Evolutionary conservation across 2,329 filamentous ascomycete species (phyloP).

Genomic region (Neoascochyta sp.): DNA sequence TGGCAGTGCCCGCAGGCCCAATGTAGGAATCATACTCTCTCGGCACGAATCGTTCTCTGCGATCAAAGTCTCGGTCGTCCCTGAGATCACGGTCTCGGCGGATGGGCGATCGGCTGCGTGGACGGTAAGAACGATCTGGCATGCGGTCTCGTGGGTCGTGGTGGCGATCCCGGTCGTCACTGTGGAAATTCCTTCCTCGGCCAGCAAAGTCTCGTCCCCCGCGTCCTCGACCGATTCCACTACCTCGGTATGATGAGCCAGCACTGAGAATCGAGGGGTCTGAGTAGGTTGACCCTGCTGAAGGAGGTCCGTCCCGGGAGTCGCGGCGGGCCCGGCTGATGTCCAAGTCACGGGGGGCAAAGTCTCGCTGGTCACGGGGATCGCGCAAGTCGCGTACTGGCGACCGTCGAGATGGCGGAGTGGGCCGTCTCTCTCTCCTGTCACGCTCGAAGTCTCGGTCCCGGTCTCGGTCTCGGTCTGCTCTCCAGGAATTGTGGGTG

Average conservation of each 20-base stretch:
- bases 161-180: conserved; percentile 48
- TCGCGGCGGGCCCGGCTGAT: conserved; percentile 63
- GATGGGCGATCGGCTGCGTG: conserved; percentile 59
- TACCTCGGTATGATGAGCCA: conserved; percentile 51
- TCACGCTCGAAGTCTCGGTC: conserved; percentile 55
- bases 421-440: conserved; percentile 58
- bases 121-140: conserved; percentile 51
- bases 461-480: conserved; percentile 50
- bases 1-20: conserved; percentile 29
- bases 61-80: conserved; percentile 40
- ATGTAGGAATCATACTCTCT: conserved; percentile 46
- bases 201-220: conserved; percentile 45
- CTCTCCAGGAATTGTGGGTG: conserved; percentile 53
- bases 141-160: conserved; percentile 42
- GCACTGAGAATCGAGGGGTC: conserved; percentile 58
- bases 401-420: conserved; percentile 58
- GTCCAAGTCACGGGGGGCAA: conserved; percentile 60
- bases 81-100: conserved; percentile 49
- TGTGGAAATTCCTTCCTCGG: conserved; percentile 46
- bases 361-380: conserved; percentile 60
- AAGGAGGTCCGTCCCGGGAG: conserved; percentile 69
- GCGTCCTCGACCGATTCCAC: conserved; percentile 50
- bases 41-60: conserved; percentile 41
- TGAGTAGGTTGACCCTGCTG: conserved; percentile 66
- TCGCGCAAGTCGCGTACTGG: conserved; percentile 58